Conservation (phyloP, 257 asterid genomes). For the Solanum chilense region DNA sequence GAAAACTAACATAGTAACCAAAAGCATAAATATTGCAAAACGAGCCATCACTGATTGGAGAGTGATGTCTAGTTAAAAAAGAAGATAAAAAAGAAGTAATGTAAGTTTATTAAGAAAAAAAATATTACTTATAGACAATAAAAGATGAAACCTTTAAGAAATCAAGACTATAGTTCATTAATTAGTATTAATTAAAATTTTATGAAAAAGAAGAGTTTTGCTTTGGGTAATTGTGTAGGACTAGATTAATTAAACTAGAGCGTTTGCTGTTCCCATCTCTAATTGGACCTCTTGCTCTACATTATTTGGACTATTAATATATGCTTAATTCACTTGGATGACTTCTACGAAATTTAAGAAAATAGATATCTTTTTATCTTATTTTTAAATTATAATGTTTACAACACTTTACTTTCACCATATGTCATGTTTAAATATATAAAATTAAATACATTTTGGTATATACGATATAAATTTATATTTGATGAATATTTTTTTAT, state of each 20-base stretch:
- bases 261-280: not conserved
- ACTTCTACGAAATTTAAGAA: too few relatives aligned
- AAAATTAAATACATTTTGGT: too few relatives aligned
- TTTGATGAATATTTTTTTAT: too few relatives aligned
- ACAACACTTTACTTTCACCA: too few relatives aligned
- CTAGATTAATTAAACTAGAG: slow-evolving; percentile 1
- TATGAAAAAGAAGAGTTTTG: not conserved
- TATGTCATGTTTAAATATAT: too few relatives aligned
- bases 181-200: too few relatives aligned
- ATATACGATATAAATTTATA: too few relatives aligned
- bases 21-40: not conserved
- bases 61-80: not conserved
- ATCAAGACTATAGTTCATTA: not conserved
- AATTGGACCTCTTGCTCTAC: not conserved
- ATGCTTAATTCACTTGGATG: not conserved
- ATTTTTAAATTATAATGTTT: too few relatives aligned
- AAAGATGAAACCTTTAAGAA: not conserved
- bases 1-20: not conserved
- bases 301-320: too few relatives aligned
- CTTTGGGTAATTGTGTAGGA: slow-evolving; percentile 7
- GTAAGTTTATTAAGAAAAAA: not conserved
- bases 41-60: not conserved
- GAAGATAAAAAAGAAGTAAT: not conserved
- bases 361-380: too few relatives aligned
- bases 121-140: not conserved